Conservation (phyloP, 2,329 filamentous ascomycete species). For the Penicillium sp. region DNA sequence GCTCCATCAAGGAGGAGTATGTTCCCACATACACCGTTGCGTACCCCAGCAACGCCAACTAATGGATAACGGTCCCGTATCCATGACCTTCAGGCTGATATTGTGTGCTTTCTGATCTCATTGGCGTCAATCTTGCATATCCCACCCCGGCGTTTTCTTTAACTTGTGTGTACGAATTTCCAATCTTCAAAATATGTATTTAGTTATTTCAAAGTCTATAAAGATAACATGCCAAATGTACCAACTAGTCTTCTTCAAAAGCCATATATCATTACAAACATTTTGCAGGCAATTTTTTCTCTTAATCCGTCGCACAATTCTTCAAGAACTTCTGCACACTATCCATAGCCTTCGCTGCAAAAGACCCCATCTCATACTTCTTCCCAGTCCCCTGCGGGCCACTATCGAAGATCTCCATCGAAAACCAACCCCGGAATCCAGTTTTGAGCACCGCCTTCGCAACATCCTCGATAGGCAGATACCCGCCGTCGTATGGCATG, state of each 20-base stretch:
- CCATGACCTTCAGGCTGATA: not conserved
- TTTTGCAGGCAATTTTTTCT: not conserved
- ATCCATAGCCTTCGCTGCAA: slow-evolving; percentile 52
- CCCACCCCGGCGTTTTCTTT: slow-evolving; percentile 18
- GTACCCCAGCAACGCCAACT: slow-evolving; percentile 68
- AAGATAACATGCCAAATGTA: slow-evolving; percentile 1
- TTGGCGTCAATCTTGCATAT: slow-evolving; percentile 24
- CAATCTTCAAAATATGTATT: slow-evolving; percentile 3
- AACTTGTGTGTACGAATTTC: not conserved
- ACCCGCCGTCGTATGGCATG: slow-evolving; percentile 67
- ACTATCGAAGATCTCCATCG: slow-evolving; percentile 67
- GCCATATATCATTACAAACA: not conserved
- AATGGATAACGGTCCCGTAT: slow-evolving; percentile 31
- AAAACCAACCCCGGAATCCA: slow-evolving; percentile 65
- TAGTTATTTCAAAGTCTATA: not conserved
- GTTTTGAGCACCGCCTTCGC: slow-evolving; percentile 64
- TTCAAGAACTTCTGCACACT: slow-evolving; percentile 47
- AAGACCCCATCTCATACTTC: slow-evolving; percentile 49
- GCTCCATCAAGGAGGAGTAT: slow-evolving; percentile 75
- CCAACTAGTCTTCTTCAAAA: not conserved
- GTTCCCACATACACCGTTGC: slow-evolving; percentile 58
- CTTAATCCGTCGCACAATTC: slow-evolving; percentile 29
- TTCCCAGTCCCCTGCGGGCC: slow-evolving; percentile 54
- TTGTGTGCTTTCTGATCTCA: slow-evolving; percentile 19
- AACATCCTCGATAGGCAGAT: slow-evolving; percentile 65